Percentiles rank a stretch among this genome's conserved stretches.
These are phyloP conservation scores for Aspergillus sp. DNA, from an alignment of 2,329 filamentous ascomycete species.

Conservation along the genomic window DNA sequence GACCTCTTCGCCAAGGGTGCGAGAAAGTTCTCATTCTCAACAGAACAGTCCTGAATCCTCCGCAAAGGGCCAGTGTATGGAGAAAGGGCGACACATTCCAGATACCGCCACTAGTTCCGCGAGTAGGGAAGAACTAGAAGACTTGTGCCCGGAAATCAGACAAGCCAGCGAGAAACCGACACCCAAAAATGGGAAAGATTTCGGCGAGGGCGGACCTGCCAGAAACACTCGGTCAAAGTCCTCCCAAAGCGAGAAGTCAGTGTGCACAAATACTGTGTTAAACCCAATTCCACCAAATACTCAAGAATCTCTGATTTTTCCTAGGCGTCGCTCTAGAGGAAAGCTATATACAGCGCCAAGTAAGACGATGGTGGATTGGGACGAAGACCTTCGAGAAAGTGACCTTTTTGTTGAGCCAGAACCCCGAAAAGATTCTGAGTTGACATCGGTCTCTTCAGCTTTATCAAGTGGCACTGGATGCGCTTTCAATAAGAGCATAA, in stretches of 20 bases:
- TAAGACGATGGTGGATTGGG: constrained; percentile 28
- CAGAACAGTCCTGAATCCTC: neutral
- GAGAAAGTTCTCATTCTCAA: neutral
- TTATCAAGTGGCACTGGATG: neutral
- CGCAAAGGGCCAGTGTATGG: neutral
- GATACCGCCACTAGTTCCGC: neutral
- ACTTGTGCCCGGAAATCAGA: neutral
- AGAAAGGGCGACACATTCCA: neutral
- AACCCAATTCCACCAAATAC: constrained; percentile 11
- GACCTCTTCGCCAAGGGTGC: neutral
- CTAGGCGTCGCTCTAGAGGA: constrained; percentile 14
- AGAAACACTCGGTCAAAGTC: neutral
- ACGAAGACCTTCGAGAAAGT: constrained; percentile 31
- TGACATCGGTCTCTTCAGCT: constrained; percentile 20
- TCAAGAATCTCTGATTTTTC: constrained; percentile 19
- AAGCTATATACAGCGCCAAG: constrained; percentile 19
- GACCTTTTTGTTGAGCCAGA: constrained; percentile 15
- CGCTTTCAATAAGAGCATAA: neutral
- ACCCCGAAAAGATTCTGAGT: constrained; percentile 1
- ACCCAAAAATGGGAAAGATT: neutral
- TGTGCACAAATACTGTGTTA: neutral
- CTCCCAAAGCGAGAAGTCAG: neutral
- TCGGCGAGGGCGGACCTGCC: neutral
- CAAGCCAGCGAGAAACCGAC: neutral
- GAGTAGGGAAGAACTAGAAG: neutral